These are phyloP conservation scores for Lactuca saligna DNA, from an alignment of 129 eudicot genomes.

Conservation along the genomic window DNA sequence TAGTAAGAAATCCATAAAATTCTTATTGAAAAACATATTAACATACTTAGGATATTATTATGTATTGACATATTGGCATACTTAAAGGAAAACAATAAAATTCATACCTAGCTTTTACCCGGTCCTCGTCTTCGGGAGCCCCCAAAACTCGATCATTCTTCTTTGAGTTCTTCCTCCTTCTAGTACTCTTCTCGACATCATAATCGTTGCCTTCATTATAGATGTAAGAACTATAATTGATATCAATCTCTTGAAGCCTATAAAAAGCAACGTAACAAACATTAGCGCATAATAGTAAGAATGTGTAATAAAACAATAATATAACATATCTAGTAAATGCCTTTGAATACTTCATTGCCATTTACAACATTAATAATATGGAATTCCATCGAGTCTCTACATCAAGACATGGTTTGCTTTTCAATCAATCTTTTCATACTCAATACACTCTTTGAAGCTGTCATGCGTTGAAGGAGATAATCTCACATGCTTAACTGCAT, in stretches of 20 bases:
- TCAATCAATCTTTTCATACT: neutral
- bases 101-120: neutral
- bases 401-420: slow-evolving; percentile 7
- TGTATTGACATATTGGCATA: neutral
- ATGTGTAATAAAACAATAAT: neutral
- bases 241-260: too few species aligned
- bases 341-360: neutral
- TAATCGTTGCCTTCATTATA: too few species aligned
- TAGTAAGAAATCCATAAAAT: neutral
- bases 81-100: neutral
- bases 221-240: too few species aligned
- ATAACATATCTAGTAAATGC: slow-evolving; percentile 10
- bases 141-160: slow-evolving; percentile 1
- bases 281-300: neutral
- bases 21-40: neutral
- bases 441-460: neutral
- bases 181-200: too few species aligned
- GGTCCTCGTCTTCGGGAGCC: neutral
- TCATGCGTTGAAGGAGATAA: neutral
- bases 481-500: too few species aligned
- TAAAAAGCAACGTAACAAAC: too few species aligned
- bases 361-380: slow-evolving; percentile 1
- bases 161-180: too few species aligned
- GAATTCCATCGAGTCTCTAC: slow-evolving; percentile 5
- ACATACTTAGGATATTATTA: neutral